Conservation (phyloP, 768 basidiomycete species). For the Termitomyces titanicus region DNA sequence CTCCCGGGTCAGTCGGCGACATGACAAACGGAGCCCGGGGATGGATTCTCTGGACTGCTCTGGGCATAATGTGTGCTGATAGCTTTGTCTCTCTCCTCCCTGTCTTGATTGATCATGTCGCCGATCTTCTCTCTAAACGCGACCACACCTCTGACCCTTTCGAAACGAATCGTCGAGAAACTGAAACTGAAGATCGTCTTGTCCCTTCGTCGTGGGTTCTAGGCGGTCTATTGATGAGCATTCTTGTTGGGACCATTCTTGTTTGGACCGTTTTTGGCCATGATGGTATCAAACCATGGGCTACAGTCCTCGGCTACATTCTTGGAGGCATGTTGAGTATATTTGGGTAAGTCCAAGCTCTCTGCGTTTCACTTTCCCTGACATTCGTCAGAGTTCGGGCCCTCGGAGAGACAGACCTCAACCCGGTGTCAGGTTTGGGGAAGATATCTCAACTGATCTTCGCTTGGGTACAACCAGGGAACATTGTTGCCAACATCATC, state of each 20-base stretch:
- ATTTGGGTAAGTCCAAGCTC: slow-evolving; percentile 60
- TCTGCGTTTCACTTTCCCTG: neutral
- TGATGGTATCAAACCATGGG: slow-evolving; percentile 95
- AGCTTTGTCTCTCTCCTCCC: slow-evolving; percentile 83
- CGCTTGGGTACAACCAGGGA: slow-evolving; percentile 91
- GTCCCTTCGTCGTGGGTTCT: slow-evolving; percentile 81
- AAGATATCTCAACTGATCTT: slow-evolving; percentile 95
- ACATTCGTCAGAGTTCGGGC: slow-evolving; percentile 69
- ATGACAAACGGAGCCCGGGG: slow-evolving; percentile 88
- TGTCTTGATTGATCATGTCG: slow-evolving; percentile 53
- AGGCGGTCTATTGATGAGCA: slow-evolving; percentile 58
- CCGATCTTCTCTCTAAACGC: slow-evolving; percentile 26
- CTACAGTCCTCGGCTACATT: slow-evolving; percentile 79
- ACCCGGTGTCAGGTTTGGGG: slow-evolving; percentile 88
- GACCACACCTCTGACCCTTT: slow-evolving; percentile 19
- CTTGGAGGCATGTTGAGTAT: slow-evolving; percentile 83
- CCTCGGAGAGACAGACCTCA: slow-evolving; percentile 92
- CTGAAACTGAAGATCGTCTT: slow-evolving; percentile 74
- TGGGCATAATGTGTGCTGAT: slow-evolving; percentile 96
- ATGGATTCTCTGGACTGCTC: slow-evolving; percentile 95
- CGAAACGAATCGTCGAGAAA: slow-evolving; percentile 52
- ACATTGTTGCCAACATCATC: slow-evolving; percentile 96
- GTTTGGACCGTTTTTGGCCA: slow-evolving; percentile 89
- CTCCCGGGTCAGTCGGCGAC: slow-evolving; percentile 87
- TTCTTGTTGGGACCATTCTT: slow-evolving; percentile 66